phyloP scores from a whole-genome alignment of 805 yeast species.

The Monosporozyma servazzii region DNA sequence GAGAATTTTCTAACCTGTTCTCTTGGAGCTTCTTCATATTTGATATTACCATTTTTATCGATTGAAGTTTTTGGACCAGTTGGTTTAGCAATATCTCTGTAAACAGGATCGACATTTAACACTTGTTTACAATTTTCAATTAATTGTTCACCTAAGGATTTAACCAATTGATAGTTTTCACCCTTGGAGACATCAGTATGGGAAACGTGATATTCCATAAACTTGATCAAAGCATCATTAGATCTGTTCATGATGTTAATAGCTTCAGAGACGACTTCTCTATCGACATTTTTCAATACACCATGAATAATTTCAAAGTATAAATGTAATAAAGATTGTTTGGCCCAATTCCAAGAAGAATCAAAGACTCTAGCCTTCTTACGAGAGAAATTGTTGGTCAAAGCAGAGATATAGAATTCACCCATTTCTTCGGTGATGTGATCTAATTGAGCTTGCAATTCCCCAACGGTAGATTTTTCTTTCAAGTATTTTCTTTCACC shows the following conservation, averaged over 20 bases:
- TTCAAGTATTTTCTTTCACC: conserved; percentile 79
- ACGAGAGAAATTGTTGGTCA: conserved; percentile 80
- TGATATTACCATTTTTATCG: conserved; percentile 79
- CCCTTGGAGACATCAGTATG: conserved; percentile 71
- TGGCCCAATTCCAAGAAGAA: conserved; percentile 99
- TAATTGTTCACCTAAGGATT: conserved; percentile 82
- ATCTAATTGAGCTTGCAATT: conserved; percentile 84
- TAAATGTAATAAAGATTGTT: conserved; percentile 91
- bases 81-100: conserved; percentile 89
- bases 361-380: conserved; percentile 93
- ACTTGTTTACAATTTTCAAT: conserved; percentile 94
- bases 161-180: conserved; percentile 86
- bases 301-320: conserved; percentile 96
- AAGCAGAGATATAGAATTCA: conserved; percentile 87
- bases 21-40: conserved; percentile 77
- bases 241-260: conserved; percentile 97
- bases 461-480: conserved; percentile 69
- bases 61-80: conserved; percentile 90
- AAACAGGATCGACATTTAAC: conserved; percentile 71
- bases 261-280: conserved; percentile 94
- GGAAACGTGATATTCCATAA: conserved; percentile 77
- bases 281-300: conserved; percentile 77
- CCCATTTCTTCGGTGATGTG: conserved; percentile 68
- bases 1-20: conserved; percentile 89
- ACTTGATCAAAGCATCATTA: conserved; percentile 83